Conservation (phyloP, 169 alveolate species). For the Plasmodium inui region DNA sequence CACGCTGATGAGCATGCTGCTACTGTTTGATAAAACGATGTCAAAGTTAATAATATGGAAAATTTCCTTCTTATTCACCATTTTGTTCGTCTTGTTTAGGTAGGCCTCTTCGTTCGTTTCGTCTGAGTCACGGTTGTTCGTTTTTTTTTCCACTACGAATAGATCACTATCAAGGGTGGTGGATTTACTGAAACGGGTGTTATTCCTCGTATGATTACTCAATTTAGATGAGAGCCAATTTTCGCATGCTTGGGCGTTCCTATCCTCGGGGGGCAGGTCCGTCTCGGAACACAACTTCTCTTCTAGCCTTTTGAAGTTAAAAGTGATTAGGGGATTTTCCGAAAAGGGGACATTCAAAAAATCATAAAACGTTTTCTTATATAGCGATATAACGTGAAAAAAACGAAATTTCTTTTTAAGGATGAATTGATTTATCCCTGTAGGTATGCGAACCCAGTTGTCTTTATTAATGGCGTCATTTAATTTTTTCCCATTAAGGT, state of each 20-base stretch:
- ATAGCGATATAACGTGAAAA: conserved; percentile 28
- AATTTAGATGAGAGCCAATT: background rate
- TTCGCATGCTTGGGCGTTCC: background rate
- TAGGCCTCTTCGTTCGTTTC: background rate
- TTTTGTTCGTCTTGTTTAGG: background rate
- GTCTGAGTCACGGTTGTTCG: background rate
- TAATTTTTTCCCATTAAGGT: conserved; percentile 34
- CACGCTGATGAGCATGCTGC: conserved; percentile 17
- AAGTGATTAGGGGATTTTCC: conserved; percentile 45
- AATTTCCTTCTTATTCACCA: background rate
- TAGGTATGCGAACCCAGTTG: conserved; percentile 57
- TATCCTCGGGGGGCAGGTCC: background rate
- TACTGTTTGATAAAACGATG: conserved; percentile 31
- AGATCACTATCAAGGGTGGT: background rate
- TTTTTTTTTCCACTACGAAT: background rate
- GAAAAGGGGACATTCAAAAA: conserved; percentile 64
- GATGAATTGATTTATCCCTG: conserved; percentile 20
- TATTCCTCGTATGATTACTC: background rate
- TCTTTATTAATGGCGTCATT: conserved; percentile 50
- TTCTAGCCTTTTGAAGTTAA: conserved; percentile 45
- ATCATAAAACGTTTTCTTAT: conserved; percentile 36
- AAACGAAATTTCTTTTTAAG: conserved; percentile 30
- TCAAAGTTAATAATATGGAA: conserved; percentile 71
- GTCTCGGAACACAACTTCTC: conserved; percentile 15
- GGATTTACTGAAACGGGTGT: background rate